Conservation (phyloP, 768 basidiomycete genomes). For the Hypsizygus marmoreus region DNA sequence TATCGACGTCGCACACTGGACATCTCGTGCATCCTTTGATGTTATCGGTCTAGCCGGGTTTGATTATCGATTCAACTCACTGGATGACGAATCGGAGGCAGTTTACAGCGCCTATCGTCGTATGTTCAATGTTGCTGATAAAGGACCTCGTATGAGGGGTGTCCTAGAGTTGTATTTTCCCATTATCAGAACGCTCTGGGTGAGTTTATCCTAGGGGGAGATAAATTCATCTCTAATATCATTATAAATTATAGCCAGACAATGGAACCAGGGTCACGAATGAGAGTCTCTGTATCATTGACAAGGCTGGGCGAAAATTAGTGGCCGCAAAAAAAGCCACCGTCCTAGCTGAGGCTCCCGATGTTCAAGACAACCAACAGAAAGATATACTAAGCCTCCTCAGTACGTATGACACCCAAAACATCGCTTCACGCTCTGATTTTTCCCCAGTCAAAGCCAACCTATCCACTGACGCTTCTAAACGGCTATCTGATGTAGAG, state of each 20-base stretch:
- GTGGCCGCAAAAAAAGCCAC: constrained; percentile 43
- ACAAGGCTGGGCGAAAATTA: constrained; percentile 41
- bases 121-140: constrained; percentile 52
- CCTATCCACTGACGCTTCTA: constrained; percentile 43
- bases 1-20: constrained; percentile 57
- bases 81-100: constrained; percentile 49
- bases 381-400: constrained; percentile 52
- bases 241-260: constrained; percentile 36
- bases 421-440: neutral
- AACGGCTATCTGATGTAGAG: constrained; percentile 58
- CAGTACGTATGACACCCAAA: constrained; percentile 46
- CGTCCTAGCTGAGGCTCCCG: constrained; percentile 35
- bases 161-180: constrained; percentile 51
- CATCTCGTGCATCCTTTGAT: constrained; percentile 65
- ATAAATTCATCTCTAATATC: neutral
- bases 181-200: constrained; percentile 44
- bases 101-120: constrained; percentile 51
- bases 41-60: constrained; percentile 63
- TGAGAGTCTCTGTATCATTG: constrained; percentile 40
- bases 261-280: constrained; percentile 39
- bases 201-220: constrained; percentile 25
- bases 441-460: constrained; percentile 57
- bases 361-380: constrained; percentile 29
- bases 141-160: constrained; percentile 39
- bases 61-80: constrained; percentile 50